Evolutionary conservation across 2,329 filamentous ascomycete species (phyloP).

Genomic region (Botrytis tulipae): DNA sequence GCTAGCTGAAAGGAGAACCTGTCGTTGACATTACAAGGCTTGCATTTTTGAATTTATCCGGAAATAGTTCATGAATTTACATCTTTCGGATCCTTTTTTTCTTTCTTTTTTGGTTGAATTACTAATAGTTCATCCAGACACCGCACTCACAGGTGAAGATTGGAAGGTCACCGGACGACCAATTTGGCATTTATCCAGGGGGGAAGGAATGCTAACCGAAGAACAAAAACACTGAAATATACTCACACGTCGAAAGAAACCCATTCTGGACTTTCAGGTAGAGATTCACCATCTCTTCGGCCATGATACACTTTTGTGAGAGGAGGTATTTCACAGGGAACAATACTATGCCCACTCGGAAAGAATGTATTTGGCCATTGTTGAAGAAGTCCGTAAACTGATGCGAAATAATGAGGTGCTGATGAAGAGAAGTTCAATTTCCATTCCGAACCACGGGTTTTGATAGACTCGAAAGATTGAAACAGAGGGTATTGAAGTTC

Average conservation of each 20-base stretch:
- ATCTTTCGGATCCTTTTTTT: background rate
- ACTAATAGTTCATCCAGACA: no score
- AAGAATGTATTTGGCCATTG: slow-evolving; percentile 53
- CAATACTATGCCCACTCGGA: slow-evolving; percentile 49
- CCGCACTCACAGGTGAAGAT: background rate
- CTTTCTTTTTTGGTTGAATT: no score
- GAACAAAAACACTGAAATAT: background rate
- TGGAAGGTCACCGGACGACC: background rate
- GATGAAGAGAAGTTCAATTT: slow-evolving; percentile 48
- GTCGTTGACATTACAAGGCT: background rate
- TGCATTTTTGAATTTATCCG: background rate
- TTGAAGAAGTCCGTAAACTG: slow-evolving; percentile 47
- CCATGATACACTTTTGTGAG: slow-evolving; percentile 52
- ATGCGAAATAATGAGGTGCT: slow-evolving; percentile 50
- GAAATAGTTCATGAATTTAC: background rate
- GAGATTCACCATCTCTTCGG: slow-evolving; percentile 40
- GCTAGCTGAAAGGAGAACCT: background rate
- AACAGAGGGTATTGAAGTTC: slow-evolving; percentile 2
- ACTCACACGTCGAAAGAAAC: slow-evolving; percentile 49
- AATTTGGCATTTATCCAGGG: background rate
- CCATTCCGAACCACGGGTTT: slow-evolving; percentile 24
- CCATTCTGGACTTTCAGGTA: slow-evolving; percentile 51
- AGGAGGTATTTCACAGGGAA: slow-evolving; percentile 46
- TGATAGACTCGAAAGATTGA: no score
- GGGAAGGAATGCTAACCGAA: background rate